A percentile compares a stretch with the other conserved stretches of the same genome.
phyloP scores from a whole-genome alignment of 768 basidiomycete species.

The Crucibulum laeve region DNA sequence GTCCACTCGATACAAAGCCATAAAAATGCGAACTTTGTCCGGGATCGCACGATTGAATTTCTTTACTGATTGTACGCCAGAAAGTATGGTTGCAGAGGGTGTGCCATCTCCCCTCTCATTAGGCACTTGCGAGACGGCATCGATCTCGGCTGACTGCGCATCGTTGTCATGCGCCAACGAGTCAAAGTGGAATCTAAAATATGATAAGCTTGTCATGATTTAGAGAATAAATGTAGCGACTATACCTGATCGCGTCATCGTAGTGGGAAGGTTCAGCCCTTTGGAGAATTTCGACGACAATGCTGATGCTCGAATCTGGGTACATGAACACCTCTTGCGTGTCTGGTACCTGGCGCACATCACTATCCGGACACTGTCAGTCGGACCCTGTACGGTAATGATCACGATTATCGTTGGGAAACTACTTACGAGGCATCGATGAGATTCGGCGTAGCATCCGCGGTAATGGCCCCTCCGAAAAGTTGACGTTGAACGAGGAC shows the following conservation, averaged over 20 bases:
- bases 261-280: conserved; percentile 56
- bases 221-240: conserved; percentile 5
- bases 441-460: conserved; percentile 48
- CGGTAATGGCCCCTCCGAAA: conserved; percentile 85
- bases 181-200: conserved; percentile 80
- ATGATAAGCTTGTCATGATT: conserved; percentile 6
- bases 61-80: conserved; percentile 64
- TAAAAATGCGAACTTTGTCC: conserved; percentile 71
- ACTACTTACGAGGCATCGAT: conserved; percentile 82
- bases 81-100: conserved; percentile 56
- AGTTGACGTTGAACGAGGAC: conserved; percentile 39
- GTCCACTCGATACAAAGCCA: conserved; percentile 79
- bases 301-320: conserved; percentile 60
- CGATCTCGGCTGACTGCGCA: conserved; percentile 49
- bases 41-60: conserved; percentile 66
- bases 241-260: conserved; percentile 68
- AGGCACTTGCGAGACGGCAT: conserved; percentile 30
- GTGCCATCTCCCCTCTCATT: conserved; percentile 45
- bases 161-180: conserved; percentile 90
- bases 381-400: conserved; percentile 2
- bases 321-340: conserved; percentile 92
- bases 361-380: conserved; percentile 20
- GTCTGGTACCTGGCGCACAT: conserved; percentile 83
- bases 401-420: conserved; percentile 1
- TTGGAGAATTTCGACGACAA: conserved; percentile 83